Evolutionary conservation across 2,329 filamentous ascomycete species (phyloP).

Genomic region (Ceratocystis ficicola): DNA sequence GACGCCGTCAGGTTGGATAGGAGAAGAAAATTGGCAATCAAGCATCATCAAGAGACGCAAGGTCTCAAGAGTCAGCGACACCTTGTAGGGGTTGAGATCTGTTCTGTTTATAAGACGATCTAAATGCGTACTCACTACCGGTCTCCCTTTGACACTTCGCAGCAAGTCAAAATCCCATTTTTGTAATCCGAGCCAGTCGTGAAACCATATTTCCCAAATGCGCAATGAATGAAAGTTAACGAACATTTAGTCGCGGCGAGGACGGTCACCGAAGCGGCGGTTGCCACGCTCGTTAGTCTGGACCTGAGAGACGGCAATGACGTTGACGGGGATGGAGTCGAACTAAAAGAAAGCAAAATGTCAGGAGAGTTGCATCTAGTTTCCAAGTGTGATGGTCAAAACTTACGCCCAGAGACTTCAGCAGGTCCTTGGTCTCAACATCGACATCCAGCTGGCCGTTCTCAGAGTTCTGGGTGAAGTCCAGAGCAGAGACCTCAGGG

Average conservation of each 20-base stretch:
- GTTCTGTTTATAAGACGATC: constrained; percentile 41
- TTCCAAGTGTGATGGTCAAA: constrained; percentile 16
- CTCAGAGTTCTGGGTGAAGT: constrained; percentile 92
- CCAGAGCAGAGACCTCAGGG: constrained; percentile 94
- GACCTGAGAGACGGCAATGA: constrained; percentile 78
- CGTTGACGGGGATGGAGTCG: constrained; percentile 94
- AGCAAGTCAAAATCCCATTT: constrained; percentile 30
- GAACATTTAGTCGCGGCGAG: constrained; percentile 34
- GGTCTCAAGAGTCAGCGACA: constrained; percentile 70
- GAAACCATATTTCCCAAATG: constrained; percentile 27
- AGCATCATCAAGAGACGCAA: constrained; percentile 58
- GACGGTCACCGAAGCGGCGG: constrained; percentile 59
- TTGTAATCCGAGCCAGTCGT: constrained; percentile 19
- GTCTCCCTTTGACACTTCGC: constrained; percentile 43
- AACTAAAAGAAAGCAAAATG: constrained; percentile 48
- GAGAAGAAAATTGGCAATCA: constrained; percentile 62
- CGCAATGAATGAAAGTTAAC: constrained; percentile 14
- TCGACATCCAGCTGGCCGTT: constrained; percentile 90
- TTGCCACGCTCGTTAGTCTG: constrained; percentile 69
- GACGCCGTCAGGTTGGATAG: neutral
- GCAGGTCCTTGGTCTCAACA: constrained; percentile 93
- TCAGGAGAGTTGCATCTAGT: constrained; percentile 1
- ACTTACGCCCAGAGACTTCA: constrained; percentile 98
- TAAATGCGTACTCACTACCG: constrained; percentile 45
- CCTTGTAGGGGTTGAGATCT: constrained; percentile 55